Percentiles rank a stretch among this genome's conserved stretches.
Evolutionary conservation across 495 filamentous ascomycete genomes (phyloP).

Genomic region (Glarea lozoyensis): DNA sequence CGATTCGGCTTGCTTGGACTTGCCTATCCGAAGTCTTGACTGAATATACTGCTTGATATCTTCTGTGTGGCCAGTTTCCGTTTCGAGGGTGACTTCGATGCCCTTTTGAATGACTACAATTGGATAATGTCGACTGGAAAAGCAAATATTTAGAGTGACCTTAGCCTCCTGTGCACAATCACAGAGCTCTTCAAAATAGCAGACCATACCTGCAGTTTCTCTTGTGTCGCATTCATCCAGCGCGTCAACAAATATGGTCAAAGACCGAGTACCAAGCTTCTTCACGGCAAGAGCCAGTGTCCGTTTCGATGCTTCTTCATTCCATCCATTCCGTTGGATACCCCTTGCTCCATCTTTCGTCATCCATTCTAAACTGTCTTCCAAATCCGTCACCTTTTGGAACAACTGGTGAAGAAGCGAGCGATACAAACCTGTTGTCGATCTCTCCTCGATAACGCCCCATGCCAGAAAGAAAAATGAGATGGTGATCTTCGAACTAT

Average conservation of each 20-base stretch:
- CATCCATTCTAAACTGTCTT: constrained; percentile 15
- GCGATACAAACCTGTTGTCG: constrained; percentile 23
- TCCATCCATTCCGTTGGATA: constrained; percentile 15
- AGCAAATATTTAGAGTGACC: constrained; percentile 26
- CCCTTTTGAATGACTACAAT: constrained; percentile 20
- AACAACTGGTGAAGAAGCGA: constrained; percentile 29
- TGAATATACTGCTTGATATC: constrained; percentile 27
- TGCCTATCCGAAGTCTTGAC: constrained; percentile 19
- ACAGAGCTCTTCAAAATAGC: constrained; percentile 29
- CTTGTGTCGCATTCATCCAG: constrained; percentile 30
- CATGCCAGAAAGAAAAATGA: constrained; percentile 35
- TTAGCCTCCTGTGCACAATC: constrained; percentile 11
- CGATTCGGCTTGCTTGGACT: constrained; percentile 13
- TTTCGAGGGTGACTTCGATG: constrained; percentile 23
- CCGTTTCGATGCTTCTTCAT: constrained; percentile 14
- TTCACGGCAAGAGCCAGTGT: constrained; percentile 12
- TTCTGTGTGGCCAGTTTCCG: constrained; percentile 20
- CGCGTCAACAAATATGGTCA: constrained; percentile 29
- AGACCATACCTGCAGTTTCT: constrained; percentile 29
- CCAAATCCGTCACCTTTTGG: constrained; percentile 10
- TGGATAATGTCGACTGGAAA: constrained; percentile 34
- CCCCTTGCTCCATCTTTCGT: constrained; percentile 12
- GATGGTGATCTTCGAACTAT: constrained; percentile 16
- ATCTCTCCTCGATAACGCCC: constrained; percentile 25
- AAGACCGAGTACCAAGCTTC: constrained; percentile 13